Evolutionary conservation across 2,329 filamentous ascomycete genomes (phyloP).

Genomic region (Biscogniauxia sp.): DNA sequence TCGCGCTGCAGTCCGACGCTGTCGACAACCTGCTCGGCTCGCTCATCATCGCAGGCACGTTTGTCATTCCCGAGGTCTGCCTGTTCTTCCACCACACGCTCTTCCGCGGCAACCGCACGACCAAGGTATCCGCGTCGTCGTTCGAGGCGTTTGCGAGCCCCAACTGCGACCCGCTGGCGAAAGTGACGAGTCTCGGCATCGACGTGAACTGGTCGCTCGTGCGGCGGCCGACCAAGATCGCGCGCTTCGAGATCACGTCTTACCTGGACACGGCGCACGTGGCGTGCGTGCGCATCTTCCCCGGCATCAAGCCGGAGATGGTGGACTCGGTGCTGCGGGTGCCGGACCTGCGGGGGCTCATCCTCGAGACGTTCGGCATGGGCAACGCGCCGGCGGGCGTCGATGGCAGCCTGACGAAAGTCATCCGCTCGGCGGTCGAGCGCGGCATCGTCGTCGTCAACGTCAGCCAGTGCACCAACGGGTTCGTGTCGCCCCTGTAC

Average conservation of each 20-base stretch:
- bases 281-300: constrained; percentile 85
- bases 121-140: constrained; percentile 81
- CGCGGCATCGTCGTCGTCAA: constrained; percentile 86
- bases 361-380: constrained; percentile 90
- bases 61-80: constrained; percentile 89
- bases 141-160: constrained; percentile 87
- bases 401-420: constrained; percentile 74
- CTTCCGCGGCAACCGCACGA: constrained; percentile 83
- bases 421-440: constrained; percentile 73
- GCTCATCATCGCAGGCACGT: constrained; percentile 86
- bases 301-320: constrained; percentile 92
- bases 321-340: constrained; percentile 77
- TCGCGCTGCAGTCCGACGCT: constrained; percentile 85
- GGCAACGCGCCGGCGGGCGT: constrained; percentile 84
- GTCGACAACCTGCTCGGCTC: constrained; percentile 87
- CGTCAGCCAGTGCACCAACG: constrained; percentile 82
- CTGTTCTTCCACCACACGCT: constrained; percentile 92
- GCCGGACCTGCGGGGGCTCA: constrained; percentile 74
- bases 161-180: constrained; percentile 79
- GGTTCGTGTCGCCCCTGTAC: constrained; percentile 76
- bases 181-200: constrained; percentile 76
- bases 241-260: constrained; percentile 70
- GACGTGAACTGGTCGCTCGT: constrained; percentile 79
- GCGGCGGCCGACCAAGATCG: constrained; percentile 68
- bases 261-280: constrained; percentile 85